Base-by-base conservation (phyloP, 2,329 filamentous ascomycete species). In the Calycina marina region DNA sequence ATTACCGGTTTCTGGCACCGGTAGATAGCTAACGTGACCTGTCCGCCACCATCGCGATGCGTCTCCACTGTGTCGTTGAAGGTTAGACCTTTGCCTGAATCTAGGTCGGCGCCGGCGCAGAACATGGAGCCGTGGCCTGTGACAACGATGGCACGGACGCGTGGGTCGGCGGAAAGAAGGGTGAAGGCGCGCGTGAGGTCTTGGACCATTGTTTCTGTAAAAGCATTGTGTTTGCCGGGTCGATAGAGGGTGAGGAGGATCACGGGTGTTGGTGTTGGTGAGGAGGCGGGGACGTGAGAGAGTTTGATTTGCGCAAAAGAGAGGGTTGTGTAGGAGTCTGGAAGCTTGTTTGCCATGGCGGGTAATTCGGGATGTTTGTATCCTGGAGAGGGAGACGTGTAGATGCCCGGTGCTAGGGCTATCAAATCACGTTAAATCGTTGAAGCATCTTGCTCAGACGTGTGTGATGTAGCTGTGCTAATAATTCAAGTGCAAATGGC, bases 161-260 rank as follows among this genome's bases (percentile, higher is more conserved):
- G 62, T 2, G 59, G 55, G 52, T 74, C 70, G 16, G 52, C 37
- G 15, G 67, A 66, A 16, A 74, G 56, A 6, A 63, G 48, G 33
- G 54, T 48, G 47, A 68, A 67, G 28, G 67, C 69, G 3, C 54
- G 42, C 37, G 70, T 63, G 17, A 83, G 60, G 44, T 77, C 74
- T 11, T 55, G 47, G 45, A 67, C 66, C 72, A 82, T 81, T 10
- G 55, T 59, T 13, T 63, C 57, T 3, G 73, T 81, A 54, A 82
- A 81, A 38, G 72, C 76, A 63, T 83, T 82, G 56, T 74, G 63
- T 37, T 71, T 70, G 8, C 58, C 53, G 0, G 77, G 77, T 12
- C 78, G 69, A 56, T 77, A 62, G 25, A 82, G 64, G 2, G 68
- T 68, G 18, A 81, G 53, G 40, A 80, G 52, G 30, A 82, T 62